phyloP scores from a whole-genome alignment of 106 monocot species.

The Dendrobium chrysotoxum region DNA sequence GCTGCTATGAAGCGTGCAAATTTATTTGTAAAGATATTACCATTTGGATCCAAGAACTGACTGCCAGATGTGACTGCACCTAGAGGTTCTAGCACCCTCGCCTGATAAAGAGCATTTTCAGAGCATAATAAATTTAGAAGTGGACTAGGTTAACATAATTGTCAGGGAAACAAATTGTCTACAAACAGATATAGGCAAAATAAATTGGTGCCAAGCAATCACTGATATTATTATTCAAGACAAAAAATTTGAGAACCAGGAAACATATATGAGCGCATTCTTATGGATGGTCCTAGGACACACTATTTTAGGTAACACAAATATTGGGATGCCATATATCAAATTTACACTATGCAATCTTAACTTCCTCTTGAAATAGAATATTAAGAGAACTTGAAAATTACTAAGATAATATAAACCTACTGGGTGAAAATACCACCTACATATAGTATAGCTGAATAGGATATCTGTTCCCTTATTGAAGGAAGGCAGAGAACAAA shows the following conservation, averaged over 20 bases:
- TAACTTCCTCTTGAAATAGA: neutral
- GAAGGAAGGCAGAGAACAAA: neutral
- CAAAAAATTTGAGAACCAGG: too few species aligned
- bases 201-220: constrained; percentile 2
- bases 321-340: neutral
- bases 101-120: constrained; percentile 35
- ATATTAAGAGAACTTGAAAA: neutral
- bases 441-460: neutral
- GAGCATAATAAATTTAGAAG: neutral
- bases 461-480: neutral
- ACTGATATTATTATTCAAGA: neutral
- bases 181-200: neutral
- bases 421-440: neutral
- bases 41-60: constrained; percentile 95
- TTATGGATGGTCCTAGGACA: neutral
- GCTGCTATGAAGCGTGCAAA: neutral
- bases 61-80: constrained; percentile 86
- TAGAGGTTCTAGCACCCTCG: constrained; percentile 81
- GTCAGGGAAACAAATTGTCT: neutral
- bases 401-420: neutral
- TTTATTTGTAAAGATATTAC: constrained; percentile 25
- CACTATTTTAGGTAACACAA: neutral
- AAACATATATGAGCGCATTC: neutral
- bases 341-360: neutral
- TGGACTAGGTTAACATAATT: neutral